A percentile compares a stretch with the other conserved stretches of the same genome.
phyloP scores from a whole-genome alignment of 176 grass and related monocot species.

The Saccharum spontaneum region DNA sequence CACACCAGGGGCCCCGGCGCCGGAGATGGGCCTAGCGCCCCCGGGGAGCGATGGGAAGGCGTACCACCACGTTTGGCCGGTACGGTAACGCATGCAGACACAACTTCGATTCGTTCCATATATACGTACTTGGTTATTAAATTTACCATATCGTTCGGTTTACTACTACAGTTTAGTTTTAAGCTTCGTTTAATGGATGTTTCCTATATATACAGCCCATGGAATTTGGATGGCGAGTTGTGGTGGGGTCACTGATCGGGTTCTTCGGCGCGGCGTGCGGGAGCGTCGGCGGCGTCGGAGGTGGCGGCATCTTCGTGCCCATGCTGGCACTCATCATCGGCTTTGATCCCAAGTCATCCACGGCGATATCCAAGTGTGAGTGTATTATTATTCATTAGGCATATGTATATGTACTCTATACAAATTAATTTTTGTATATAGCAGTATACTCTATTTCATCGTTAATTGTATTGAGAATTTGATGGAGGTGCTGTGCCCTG shows the following conservation, averaged over 20 bases:
- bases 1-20: not conserved
- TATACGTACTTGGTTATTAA: too few species aligned
- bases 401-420: too few species aligned
- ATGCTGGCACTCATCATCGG: constrained; percentile 73
- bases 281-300: constrained; percentile 73
- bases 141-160: too few species aligned
- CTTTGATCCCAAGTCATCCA: constrained; percentile 74
- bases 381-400: not conserved
- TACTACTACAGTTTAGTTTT: too few species aligned
- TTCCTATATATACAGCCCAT: constrained; percentile 16
- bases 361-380: constrained; percentile 74
- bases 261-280: constrained; percentile 76
- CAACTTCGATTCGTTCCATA: too few species aligned
- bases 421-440: too few species aligned
- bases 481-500: too few species aligned
- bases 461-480: too few species aligned
- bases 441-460: too few species aligned
- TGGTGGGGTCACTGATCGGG: constrained; percentile 54
- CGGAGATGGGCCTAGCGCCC: too few species aligned
- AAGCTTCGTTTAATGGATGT: too few species aligned
- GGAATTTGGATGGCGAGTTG: constrained; percentile 71
- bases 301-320: constrained; percentile 78
- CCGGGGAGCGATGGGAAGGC: not conserved
- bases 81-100: not conserved
- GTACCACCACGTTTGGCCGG: not conserved